Base-by-base conservation (phyloP, 2,329 filamentous ascomycete species). In the Nigrospora sphaerica region DNA sequence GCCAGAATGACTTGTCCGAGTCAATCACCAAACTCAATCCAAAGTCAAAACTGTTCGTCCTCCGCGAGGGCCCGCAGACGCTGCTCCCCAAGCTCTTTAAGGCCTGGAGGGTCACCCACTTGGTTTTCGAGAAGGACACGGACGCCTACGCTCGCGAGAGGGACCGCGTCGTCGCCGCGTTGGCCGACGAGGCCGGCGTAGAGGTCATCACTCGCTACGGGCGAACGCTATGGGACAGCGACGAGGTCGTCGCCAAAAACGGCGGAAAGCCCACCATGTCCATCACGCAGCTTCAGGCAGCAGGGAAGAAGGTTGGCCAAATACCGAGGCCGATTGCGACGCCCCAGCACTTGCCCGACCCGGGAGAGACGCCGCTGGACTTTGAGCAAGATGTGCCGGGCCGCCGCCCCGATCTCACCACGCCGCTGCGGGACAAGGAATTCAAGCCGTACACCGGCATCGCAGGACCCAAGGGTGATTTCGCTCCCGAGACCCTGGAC, bases 71-170 rank as follows among this genome's bases (percentile, higher is more conserved):
- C 0, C 85, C 86, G 0, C 82, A 85, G 57, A 87, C 81, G 0
- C 62, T 89, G 1, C 72, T 90, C 3, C 81, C 82, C 2, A 88
- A 88, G 62, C 67, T 90, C 1, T 86, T 88, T 71, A 79, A 80
- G 54, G 75, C 77, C 16, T 91, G 86, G 86, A 75, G 77, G 2
- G 80, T 88, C 23, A 86, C 85, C 0, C 86, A 90, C 63, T 65
- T 90, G 6, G 85, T 89, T 0, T 90, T 89, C 55, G 86, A 91
- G 60, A 86, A 84, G 57, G 86, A 90, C 55, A 88, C 85, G 0
- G 86, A 91, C 67, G 72, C 82, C 0, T 90, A 90, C 64, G 85
- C 72, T 5, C 72, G 77, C 14, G 74, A 80, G 36, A 67, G 86
- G 42, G 86, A 91, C 62, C 71, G 70, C 1, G 65, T 69, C 16